Evolutionary conservation across 805 yeast genomes (phyloP).

Genomic region (Metschnikowia corniflorae): DNA sequence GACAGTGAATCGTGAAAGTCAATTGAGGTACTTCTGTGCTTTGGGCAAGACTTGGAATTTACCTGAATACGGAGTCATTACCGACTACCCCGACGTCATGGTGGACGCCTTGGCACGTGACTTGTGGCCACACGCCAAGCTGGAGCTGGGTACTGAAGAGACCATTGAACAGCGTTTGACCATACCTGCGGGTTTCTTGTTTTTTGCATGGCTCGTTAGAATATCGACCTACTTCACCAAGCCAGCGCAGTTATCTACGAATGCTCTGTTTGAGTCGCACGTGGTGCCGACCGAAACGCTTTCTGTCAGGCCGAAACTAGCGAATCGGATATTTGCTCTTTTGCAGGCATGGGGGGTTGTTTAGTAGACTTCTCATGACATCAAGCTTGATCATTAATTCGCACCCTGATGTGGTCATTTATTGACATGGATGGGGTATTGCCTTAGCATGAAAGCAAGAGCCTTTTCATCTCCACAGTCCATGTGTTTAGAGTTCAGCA

Average conservation of each 20-base stretch:
- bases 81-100: slow-evolving; percentile 37
- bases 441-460: too few relatives aligned
- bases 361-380: too few relatives aligned
- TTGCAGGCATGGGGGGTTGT: slow-evolving; percentile 16
- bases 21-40: slow-evolving; percentile 30
- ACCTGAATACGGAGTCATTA: slow-evolving; percentile 33
- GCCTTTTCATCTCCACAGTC: too few relatives aligned
- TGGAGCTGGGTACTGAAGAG: background rate
- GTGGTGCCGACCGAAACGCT: slow-evolving; percentile 13
- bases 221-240: slow-evolving; percentile 2
- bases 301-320: slow-evolving; percentile 6
- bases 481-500: too few relatives aligned
- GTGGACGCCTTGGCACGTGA: slow-evolving; percentile 9
- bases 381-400: too few relatives aligned
- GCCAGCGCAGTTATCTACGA: slow-evolving; percentile 2
- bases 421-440: too few relatives aligned
- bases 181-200: slow-evolving; percentile 1
- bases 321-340: slow-evolving; percentile 13
- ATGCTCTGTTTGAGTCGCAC: slow-evolving; percentile 6
- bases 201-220: slow-evolving; percentile 8
- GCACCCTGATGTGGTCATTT: too few relatives aligned
- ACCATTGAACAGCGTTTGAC: background rate
- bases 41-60: slow-evolving; percentile 25
- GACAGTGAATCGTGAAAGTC: slow-evolving; percentile 38
- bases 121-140: background rate